phyloP scores from a whole-genome alignment of 768 basidiomycete species.

The Trametes elegans region DNA sequence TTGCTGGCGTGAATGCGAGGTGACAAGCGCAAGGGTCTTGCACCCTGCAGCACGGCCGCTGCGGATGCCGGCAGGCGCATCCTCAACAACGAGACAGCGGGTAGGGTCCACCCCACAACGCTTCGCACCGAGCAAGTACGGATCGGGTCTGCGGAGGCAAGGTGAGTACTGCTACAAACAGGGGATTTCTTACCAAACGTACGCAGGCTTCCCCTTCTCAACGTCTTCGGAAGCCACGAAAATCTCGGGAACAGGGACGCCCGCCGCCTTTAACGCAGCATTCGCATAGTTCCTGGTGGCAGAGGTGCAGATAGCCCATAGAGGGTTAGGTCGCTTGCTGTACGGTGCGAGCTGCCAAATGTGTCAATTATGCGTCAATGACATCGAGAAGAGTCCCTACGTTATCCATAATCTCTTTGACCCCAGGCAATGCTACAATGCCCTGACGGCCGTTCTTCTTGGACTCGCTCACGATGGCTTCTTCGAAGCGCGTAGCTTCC shows the following conservation, averaged over 20 bases:
- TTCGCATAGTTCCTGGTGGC: conserved; percentile 77
- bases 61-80: conserved; percentile 82
- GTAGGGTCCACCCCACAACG: conserved; percentile 60
- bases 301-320: conserved; percentile 88
- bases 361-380: too few species aligned
- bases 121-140: conserved; percentile 84
- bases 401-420: conserved; percentile 52
- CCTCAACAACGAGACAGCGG: conserved; percentile 86
- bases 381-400: conserved; percentile 31
- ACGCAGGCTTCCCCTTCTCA: conserved; percentile 76
- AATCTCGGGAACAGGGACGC: conserved; percentile 66
- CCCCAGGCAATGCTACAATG: conserved; percentile 76
- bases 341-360: conserved; percentile 11
- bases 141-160: conserved; percentile 63
- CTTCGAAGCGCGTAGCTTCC: conserved; percentile 78
- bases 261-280: conserved; percentile 64
- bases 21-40: conserved; percentile 80
- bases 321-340: conserved; percentile 48
- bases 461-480: conserved; percentile 68
- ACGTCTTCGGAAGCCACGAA: conserved; percentile 88
- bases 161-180: neutral
- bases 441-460: conserved; percentile 52
- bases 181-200: conserved; percentile 17
- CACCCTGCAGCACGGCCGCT: conserved; percentile 83
- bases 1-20: conserved; percentile 70